Conservation (phyloP, 2,329 filamentous ascomycete genomes). For the Colletotrichum sp. region DNA sequence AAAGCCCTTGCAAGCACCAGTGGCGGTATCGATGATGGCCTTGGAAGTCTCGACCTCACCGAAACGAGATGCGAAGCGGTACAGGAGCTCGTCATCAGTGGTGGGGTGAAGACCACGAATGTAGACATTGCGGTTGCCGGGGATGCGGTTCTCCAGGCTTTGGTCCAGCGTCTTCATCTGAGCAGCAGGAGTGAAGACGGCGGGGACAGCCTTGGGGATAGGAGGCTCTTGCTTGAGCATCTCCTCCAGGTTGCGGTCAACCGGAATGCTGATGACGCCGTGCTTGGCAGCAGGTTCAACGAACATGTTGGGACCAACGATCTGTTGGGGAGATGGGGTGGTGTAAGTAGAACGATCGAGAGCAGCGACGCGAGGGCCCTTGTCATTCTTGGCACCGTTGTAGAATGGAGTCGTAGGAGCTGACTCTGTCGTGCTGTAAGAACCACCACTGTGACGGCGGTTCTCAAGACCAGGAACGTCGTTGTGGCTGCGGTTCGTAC, state of each 20-base stretch:
- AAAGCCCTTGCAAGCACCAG: conserved; percentile 95
- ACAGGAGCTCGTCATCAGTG: conserved; percentile 89
- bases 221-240: conserved; percentile 77
- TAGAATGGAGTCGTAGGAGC: conserved; percentile 71
- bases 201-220: conserved; percentile 88
- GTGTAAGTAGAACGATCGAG: conserved; percentile 70
- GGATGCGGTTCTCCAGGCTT: conserved; percentile 88
- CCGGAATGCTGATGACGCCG: conserved; percentile 33
- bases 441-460: conserved; percentile 56
- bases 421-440: conserved; percentile 72
- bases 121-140: conserved; percentile 97
- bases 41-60: conserved; percentile 96
- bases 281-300: conserved; percentile 47
- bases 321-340: conserved; percentile 69
- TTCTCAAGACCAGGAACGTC: conserved; percentile 69
- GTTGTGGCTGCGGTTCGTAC: conserved; percentile 50
- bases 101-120: conserved; percentile 95
- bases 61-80: conserved; percentile 84
- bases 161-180: conserved; percentile 91
- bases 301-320: conserved; percentile 47
- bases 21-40: conserved; percentile 95
- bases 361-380: conserved; percentile 62
- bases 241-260: conserved; percentile 63
- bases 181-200: conserved; percentile 83
- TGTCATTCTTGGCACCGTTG: conserved; percentile 63